Percentiles rank a stretch among this genome's conserved stretches.
Evolutionary conservation across 2,329 filamentous ascomycete genomes (phyloP).

Genomic region (Nothomitra cinnamomea): DNA sequence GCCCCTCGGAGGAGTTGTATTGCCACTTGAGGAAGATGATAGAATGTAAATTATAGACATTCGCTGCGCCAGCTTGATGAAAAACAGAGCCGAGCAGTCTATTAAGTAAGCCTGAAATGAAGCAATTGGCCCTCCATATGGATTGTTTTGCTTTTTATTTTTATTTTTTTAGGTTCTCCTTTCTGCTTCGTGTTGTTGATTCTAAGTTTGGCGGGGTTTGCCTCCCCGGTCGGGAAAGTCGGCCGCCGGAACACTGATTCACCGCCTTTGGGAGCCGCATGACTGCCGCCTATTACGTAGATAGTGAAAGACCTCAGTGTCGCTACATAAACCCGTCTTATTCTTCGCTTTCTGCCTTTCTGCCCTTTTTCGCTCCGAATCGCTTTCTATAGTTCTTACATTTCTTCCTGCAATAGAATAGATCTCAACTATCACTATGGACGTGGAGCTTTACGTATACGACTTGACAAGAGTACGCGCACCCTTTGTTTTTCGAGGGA

Average conservation of each 20-base stretch:
- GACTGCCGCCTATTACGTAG: background rate
- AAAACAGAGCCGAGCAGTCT: too few species aligned
- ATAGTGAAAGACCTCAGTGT: background rate
- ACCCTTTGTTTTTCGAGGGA: conserved; percentile 20
- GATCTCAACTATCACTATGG: conserved; percentile 33
- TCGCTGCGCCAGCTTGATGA: too few species aligned
- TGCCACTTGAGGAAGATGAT: too few species aligned
- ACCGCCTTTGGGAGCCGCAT: background rate
- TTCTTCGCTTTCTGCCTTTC: background rate
- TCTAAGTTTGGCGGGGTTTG: too few species aligned
- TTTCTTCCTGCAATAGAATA: background rate
- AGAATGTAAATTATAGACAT: too few species aligned
- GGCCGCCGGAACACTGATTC: background rate
- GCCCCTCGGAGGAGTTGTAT: too few species aligned
- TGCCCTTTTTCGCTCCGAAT: background rate
- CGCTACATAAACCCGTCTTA: background rate
- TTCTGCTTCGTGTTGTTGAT: too few species aligned
- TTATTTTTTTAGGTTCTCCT: too few species aligned
- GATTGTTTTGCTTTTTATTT: too few species aligned
- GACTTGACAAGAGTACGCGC: conserved; percentile 44
- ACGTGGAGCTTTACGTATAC: conserved; percentile 62
- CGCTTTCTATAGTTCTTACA: background rate
- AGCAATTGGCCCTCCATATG: too few species aligned
- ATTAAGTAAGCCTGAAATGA: too few species aligned
- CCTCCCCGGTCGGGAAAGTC: too few species aligned